Conservation (phyloP, 495 filamentous ascomycete species). For the Niebla homalea region DNA sequence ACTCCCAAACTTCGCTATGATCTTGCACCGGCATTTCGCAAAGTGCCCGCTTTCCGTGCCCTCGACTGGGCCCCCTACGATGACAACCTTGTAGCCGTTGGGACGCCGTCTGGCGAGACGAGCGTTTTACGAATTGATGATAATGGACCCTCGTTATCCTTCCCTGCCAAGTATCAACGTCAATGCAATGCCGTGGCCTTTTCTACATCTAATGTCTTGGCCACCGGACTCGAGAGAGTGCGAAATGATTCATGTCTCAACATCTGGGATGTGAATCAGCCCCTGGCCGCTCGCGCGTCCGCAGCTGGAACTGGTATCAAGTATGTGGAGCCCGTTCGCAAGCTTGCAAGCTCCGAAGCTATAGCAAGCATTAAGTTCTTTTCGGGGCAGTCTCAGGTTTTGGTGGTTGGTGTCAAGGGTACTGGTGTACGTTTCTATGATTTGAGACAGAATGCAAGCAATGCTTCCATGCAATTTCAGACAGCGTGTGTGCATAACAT, state of each 20-base stretch:
- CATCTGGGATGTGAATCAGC: constrained; percentile 78
- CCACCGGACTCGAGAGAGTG: constrained; percentile 79
- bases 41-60: constrained; percentile 74
- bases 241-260: constrained; percentile 88
- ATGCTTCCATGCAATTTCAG: constrained; percentile 45
- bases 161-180: constrained; percentile 72
- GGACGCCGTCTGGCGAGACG: constrained; percentile 72
- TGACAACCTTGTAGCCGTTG: constrained; percentile 68
- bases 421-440: constrained; percentile 83
- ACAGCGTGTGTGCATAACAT: constrained; percentile 84
- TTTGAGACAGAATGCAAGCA: constrained; percentile 51
- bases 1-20: constrained; percentile 42
- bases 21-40: constrained; percentile 55
- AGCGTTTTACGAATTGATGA: constrained; percentile 66
- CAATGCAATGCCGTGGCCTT: constrained; percentile 89
- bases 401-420: constrained; percentile 76
- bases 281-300: constrained; percentile 35
- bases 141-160: constrained; percentile 48
- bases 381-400: constrained; percentile 63
- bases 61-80: constrained; percentile 89
- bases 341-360: constrained; percentile 69
- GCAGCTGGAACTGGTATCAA: constrained; percentile 22
- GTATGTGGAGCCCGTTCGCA: constrained; percentile 48
- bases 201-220: constrained; percentile 62
- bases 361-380: constrained; percentile 91